Base-by-base conservation (phyloP, 2,329 filamentous ascomycete genomes). In the Claviceps monticola region DNA sequence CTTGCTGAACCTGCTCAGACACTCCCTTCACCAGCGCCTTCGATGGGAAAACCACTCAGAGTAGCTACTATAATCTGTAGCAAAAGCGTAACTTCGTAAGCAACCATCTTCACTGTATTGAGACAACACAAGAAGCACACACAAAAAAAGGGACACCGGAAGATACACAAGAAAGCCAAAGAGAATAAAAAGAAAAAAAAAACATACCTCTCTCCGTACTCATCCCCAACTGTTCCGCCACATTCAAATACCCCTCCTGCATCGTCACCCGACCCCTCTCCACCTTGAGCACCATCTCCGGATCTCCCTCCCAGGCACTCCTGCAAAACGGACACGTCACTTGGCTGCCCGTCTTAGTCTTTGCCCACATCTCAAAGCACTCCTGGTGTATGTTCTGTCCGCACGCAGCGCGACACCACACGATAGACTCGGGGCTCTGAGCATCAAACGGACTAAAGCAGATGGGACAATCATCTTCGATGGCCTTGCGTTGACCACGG, bases 311-410 rank as follows among this genome's bases (percentile, higher is more conserved):
- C 81, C 81, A 84, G 1, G 62, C 59, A 13, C 74, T 76, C 13
- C 80, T 74, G 54, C 80, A 84, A 59, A 79, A 77, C 0, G 80
- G 80, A 57, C 80, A 84, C 0, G 78, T 81, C 16, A 78, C 72
- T 16, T 66, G 58, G 5, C 60, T 60, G 4, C 21, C 43, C 43
- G 45, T 47, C 58, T 76, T 77, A 37, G 71, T 74, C 8, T 62
- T 60, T 0, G 72, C 72, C 77, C 76, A 80, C 60, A 71, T 76
- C 57, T 73, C 66, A 60, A 80, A 76, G 56, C 77, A 80, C 43
- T 68, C 59, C 36, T 66, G 64, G 57, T 80, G 77, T 2, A 79
- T 71, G 56, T 80, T 80, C 57, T 79, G 73, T 0, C 74, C 74
- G 57, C 75, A 78, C 2, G 69, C 70, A 6, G 72, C 73, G 16